Base-by-base conservation (phyloP, 768 basidiomycete species). In the Clathrus columnatus region DNA sequence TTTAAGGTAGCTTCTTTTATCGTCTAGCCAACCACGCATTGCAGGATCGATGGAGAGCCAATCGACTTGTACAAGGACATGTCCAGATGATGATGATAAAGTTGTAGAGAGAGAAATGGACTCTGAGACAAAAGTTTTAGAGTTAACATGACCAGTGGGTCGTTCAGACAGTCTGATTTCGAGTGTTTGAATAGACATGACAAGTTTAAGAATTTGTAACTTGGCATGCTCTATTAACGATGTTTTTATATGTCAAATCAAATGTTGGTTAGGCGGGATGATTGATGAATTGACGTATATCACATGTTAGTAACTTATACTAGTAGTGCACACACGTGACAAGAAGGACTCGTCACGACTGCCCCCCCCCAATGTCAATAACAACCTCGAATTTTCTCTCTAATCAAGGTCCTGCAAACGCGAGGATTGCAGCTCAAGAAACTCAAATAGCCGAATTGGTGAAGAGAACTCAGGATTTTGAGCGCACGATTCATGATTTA, bases 1-100 rank as follows among this genome's bases (percentile, higher is more conserved):
- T 14, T 79, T 79, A 16, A 87, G 48, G 64, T 91, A 91, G 61
- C 81, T 84, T 46, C 91, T 75, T 16, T 64, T 65, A 65, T 90
- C 86, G 58, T 78, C 80, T 50, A 98, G 64, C 77, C 87, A 96
- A 11, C 80, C 82, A 7, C 91, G 78, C 89, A 92, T 91, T 0
- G 91, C 89, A 18, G 93, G 91, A 63, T 96, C 93, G 60, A 96
- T 67, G 29, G 83, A 84, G 28, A 91, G 64, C 74, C 84, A 93
- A 47, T 83, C 82, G 56, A 87, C 81, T 65, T 81, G 78, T n/a
- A 97, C 81, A 46, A 94, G 73, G 7, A 82, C 81, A 59, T 86
- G 75, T 18, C 52, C 59, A 2, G 58, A 43, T n/a, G n/a, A n/a
- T n/a, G n/a, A n/a, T 21, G 68, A 61, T 26, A 73, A 59, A 7